Conservation (phyloP, 2,329 filamentous ascomycete genomes). For the Chrysoporthe cubensis region DNA sequence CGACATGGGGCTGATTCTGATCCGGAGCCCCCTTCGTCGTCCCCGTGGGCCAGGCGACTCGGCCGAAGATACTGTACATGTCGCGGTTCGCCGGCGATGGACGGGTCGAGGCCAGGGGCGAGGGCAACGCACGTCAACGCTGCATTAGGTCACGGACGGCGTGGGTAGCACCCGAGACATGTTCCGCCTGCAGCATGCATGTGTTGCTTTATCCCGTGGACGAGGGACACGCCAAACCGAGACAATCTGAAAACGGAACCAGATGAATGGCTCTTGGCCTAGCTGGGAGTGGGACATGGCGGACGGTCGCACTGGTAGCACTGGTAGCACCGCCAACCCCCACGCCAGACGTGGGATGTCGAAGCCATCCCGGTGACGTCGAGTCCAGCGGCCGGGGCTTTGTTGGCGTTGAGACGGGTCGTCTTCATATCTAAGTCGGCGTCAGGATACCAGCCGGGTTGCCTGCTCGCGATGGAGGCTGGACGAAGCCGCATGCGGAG, state of each 20-base stretch:
- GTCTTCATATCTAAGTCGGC: neutral
- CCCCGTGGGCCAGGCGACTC: neutral
- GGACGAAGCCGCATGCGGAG: neutral
- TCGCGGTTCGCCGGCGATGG: too few species aligned
- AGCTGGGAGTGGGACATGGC: too few species aligned
- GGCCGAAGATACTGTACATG: neutral
- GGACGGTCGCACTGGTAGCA: too few species aligned
- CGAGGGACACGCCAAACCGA: too few species aligned
- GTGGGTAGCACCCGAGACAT: too few species aligned
- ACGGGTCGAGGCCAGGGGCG: too few species aligned
- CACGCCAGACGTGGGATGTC: neutral
- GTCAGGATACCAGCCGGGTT: neutral
- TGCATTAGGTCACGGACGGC: too few species aligned
- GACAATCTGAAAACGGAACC: neutral
- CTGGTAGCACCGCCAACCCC: neutral
- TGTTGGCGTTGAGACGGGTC: neutral
- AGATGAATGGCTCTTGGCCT: neutral
- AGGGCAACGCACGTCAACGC: too few species aligned
- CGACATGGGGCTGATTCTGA: neutral
- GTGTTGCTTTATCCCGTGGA: too few species aligned
- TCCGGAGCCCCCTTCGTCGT: too few species aligned
- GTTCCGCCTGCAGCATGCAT: too few species aligned
- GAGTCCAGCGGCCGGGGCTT: neutral
- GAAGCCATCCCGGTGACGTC: neutral
- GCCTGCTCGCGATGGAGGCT: neutral